These are phyloP conservation scores for Breviolum minutum DNA, from an alignment of 73 alveolate genomes.

Conservation along the genomic window DNA sequence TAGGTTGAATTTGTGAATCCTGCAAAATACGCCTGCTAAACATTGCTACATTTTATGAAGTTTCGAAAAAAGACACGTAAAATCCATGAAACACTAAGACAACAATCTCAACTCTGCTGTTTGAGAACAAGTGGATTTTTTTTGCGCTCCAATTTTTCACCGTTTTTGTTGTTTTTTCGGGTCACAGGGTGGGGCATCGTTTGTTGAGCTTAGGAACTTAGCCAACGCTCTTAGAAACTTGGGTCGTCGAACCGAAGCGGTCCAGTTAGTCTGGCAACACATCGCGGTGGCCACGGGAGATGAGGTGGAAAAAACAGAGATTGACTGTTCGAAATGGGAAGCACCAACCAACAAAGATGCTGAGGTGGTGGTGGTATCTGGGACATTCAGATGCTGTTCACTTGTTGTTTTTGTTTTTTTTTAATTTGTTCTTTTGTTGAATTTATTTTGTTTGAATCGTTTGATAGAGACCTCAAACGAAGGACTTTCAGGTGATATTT, in stretches of 20 bases:
- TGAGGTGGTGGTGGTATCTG: not conserved
- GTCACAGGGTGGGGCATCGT: not conserved
- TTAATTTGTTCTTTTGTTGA: too few species aligned
- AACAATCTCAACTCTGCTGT: too few species aligned
- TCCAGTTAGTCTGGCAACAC: slow-evolving; percentile 23
- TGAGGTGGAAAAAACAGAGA: not conserved
- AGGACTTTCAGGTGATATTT: too few species aligned
- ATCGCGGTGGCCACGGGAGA: not conserved
- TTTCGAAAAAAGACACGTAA: too few species aligned
- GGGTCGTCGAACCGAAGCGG: slow-evolving; percentile 46
- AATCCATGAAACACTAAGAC: too few species aligned
- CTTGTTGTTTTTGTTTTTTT: too few species aligned
- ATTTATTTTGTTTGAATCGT: too few species aligned
- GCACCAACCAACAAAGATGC: not conserved
- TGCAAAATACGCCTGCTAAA: too few species aligned
- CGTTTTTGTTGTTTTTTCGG: not conserved
- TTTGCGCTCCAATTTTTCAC: not conserved
- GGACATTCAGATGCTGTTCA: not conserved
- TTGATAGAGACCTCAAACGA: too few species aligned
- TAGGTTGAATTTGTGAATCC: too few species aligned
- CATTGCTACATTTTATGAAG: too few species aligned
- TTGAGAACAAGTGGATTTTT: not conserved
- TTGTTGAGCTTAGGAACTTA: slow-evolving; percentile 1
- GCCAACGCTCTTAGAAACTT: slow-evolving; percentile 68
- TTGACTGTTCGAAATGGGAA: not conserved